These are phyloP conservation scores for Pelagophyceae sp. DNA, from an alignment of 352 stramenopile genomes.

Conservation along the genomic window DNA sequence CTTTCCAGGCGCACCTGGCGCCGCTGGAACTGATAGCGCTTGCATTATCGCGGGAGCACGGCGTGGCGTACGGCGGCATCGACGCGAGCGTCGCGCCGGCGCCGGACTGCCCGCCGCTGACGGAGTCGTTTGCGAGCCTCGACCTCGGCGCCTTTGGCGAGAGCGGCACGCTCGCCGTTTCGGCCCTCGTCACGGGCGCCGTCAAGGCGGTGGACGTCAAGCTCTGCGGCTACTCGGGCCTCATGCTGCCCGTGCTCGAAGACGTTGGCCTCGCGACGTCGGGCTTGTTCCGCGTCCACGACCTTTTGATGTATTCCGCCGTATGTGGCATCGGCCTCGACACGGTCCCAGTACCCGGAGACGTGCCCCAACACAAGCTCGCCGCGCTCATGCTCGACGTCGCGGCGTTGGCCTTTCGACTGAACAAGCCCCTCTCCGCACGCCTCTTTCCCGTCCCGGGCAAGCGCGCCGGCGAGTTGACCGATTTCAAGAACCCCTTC, in stretches of 20 bases:
- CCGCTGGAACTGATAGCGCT: neutral
- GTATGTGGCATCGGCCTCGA: constrained; percentile 63
- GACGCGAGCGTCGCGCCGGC: constrained; percentile 16
- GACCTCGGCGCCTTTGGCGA: neutral
- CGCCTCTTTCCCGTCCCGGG: constrained; percentile 51
- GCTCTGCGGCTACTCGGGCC: constrained; percentile 24
- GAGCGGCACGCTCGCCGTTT: constrained; percentile 11
- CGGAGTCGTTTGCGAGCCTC: neutral
- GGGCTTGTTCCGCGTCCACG: constrained; percentile 16
- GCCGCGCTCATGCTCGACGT: constrained; percentile 51
- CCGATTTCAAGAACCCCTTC: neutral
- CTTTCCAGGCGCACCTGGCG: constrained; percentile 3
- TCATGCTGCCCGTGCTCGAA: constrained; percentile 28
- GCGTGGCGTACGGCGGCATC: constrained; percentile 4
- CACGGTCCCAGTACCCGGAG: constrained; percentile 51
- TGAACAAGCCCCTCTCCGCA: constrained; percentile 56
- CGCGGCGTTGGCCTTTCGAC: constrained; percentile 44
- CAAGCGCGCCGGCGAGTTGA: constrained; percentile 28
- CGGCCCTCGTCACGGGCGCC: neutral
- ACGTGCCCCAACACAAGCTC: constrained; percentile 37
- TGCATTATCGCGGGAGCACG: neutral
- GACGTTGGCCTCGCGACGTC: constrained; percentile 21
- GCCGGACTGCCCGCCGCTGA: neutral
- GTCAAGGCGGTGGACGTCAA: too few species aligned
- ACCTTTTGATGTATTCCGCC: constrained; percentile 46